Evolutionary conservation across 495 filamentous ascomycete genomes (phyloP), one percentile per base, ranked within the genome.

Genomic region (Penicillium odoratum): DNA sequence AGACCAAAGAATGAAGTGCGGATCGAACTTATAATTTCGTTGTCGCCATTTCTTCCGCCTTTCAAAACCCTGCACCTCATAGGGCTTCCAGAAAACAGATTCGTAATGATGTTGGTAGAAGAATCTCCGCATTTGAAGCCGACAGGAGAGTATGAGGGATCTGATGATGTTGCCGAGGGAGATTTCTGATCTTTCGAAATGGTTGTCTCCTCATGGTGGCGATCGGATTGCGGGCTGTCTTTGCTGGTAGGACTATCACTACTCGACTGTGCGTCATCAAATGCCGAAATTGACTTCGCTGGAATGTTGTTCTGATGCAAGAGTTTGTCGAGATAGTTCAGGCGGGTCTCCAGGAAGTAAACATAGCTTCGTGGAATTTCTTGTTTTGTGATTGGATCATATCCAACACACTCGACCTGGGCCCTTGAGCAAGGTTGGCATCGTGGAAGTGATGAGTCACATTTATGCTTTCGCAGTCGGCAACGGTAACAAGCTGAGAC

Each of bases 401-500:
- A 97, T 18, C 93, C 93, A 34, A 96, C 91, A 68, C 93, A 97
- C 61, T 86, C 86, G 13, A 92, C 88, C 58, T 81, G 78, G 10
- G 90, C 91, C 74, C 96, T 97, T 66, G 90, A 90, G 71, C 93
- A 97, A 53, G 88, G 86, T 44, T 88, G 83, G 72, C 93, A 97
- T 54, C 87, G 89, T 5, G 93, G 93, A 46, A 97, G 79, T 50
- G 85, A 84, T 76, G 96, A 91, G 69, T 97, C 93, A 69, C 93
- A 97, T 33, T 91, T 83, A 64, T 97, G 96, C 74, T 97, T 97
- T 59, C 93, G 84, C 61, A 92, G 74, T 9, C 93, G 86, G 67
- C 93, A 97, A 25, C 93, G 84, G 72, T 96, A 93, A 71, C 93
- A 97, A 51, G 93, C 93, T 61, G 88, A 93, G 59, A 97, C 93